A percentile compares a stretch with the other conserved stretches of the same genome.
Conservation (phyloP, 805 yeast genomes). For the Cyberlindnera saturnus region DNA sequence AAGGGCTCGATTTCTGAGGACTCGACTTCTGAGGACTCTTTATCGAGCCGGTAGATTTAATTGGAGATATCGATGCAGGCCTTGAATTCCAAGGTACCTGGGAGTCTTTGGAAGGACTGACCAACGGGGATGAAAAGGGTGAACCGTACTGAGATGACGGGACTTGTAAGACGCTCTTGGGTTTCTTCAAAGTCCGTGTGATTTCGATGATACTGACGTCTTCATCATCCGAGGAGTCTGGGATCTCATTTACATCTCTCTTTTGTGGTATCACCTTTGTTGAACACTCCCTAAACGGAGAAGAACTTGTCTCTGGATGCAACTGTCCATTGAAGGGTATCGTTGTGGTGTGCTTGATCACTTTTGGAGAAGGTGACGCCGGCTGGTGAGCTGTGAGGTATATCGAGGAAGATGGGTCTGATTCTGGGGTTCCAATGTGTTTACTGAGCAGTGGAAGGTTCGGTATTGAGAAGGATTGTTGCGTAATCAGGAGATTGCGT, state of each 20-base stretch:
- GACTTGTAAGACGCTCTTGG: slow-evolving; percentile 18
- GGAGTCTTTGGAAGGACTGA: too few relatives aligned
- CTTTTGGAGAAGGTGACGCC: slow-evolving; percentile 2
- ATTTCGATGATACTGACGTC: slow-evolving; percentile 23
- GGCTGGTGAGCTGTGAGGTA: not conserved
- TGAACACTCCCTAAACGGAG: slow-evolving; percentile 8
- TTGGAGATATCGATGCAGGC: too few relatives aligned
- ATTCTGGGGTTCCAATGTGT: not conserved
- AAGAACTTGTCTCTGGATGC: slow-evolving; percentile 5
- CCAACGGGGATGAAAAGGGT: not conserved
- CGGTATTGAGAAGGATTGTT: slow-evolving; percentile 17
- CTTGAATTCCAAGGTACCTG: too few relatives aligned
- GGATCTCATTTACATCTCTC: slow-evolving; percentile 6
- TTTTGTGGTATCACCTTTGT: slow-evolving; percentile 13
- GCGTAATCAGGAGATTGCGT: slow-evolving; percentile 8
- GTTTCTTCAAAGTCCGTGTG: slow-evolving; percentile 18
- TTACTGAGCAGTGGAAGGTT: slow-evolving; percentile 11
- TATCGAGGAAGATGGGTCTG: not conserved
- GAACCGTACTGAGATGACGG: slow-evolving; percentile 13
- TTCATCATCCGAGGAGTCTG: slow-evolving; percentile 21
- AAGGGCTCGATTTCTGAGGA: too few relatives aligned
- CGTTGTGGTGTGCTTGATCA: slow-evolving; percentile 9
- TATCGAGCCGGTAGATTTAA: too few relatives aligned
- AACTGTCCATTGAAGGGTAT: slow-evolving; percentile 14
- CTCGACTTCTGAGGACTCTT: too few relatives aligned